Conservation (phyloP, 2,329 filamentous ascomycete species). For the Ilyonectria mors-panacis region DNA sequence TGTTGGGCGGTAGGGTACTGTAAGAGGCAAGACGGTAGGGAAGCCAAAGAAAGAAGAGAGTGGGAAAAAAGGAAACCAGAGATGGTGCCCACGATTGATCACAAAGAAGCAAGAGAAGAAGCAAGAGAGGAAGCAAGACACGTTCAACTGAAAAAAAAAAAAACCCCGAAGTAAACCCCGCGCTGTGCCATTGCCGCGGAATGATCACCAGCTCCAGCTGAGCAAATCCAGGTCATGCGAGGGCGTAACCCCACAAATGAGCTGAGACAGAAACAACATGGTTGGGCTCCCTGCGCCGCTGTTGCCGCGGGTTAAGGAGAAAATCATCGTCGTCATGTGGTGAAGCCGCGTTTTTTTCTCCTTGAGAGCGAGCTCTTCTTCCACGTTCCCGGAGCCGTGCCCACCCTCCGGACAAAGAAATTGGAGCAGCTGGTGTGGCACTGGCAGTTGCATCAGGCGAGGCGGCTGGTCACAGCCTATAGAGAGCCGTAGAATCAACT, state of each 20-base stretch:
- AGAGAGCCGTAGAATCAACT: constrained; percentile 14
- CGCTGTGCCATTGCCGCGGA: neutral
- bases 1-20: neutral
- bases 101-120: neutral
- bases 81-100: neutral
- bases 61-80: neutral
- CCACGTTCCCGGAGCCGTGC: constrained; percentile 32
- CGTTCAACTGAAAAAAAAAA: neutral
- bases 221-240: constrained; percentile 9
- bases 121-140: neutral
- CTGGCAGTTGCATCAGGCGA: constrained; percentile 27
- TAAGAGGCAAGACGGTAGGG: neutral
- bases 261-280: constrained; percentile 25
- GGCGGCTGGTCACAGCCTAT: constrained; percentile 28
- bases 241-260: constrained; percentile 32
- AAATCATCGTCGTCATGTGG: constrained; percentile 24
- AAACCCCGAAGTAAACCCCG: neutral
- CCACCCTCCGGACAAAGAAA: constrained; percentile 22
- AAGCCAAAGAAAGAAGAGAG: neutral
- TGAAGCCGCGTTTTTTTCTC: constrained; percentile 6
- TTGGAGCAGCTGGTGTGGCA: constrained; percentile 32
- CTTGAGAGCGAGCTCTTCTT: constrained; percentile 26
- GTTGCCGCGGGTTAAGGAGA: constrained; percentile 10
- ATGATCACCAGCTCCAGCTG: constrained; percentile 15
- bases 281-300: constrained; percentile 12